phyloP scores from a whole-genome alignment of 202 grass and related monocot genomes.

The Elaeis oleifera region DNA sequence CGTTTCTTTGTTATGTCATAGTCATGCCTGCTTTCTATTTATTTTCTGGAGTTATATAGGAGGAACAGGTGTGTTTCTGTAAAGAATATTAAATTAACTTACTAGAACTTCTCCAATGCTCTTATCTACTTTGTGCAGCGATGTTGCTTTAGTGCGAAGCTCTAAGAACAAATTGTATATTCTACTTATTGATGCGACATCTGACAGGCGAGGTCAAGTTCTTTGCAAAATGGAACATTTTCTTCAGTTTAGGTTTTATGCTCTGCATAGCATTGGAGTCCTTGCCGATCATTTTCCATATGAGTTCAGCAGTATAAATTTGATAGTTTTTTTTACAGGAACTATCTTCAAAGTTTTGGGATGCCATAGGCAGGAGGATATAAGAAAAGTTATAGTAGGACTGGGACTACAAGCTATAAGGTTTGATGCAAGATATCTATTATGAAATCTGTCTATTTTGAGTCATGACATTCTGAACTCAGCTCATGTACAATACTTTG shows the following conservation, averaged over 20 bases:
- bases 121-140: conserved; percentile 47
- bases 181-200: conserved; percentile 39
- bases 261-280: too few species aligned
- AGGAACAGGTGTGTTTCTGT: too few species aligned
- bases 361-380: conserved; percentile 57
- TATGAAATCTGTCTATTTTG: conserved; percentile 1
- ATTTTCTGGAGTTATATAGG: too few species aligned
- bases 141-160: conserved; percentile 71
- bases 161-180: conserved; percentile 71
- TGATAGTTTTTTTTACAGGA: conserved; percentile 42
- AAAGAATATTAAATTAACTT: conserved; percentile 1
- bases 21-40: too few species aligned
- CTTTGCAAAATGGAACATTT: conserved; percentile 12
- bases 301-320: background rate
- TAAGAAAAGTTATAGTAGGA: conserved; percentile 58
- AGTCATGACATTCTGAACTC: background rate
- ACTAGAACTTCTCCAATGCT: background rate
- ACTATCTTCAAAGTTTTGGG: conserved; percentile 43
- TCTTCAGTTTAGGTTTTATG: conserved; percentile 3
- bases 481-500: too few species aligned
- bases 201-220: conserved; percentile 51
- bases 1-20: too few species aligned
- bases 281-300: conserved; percentile 1
- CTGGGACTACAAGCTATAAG: conserved; percentile 77
- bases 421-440: conserved; percentile 28